Evolutionary conservation across 2,329 filamentous ascomycete genomes (phyloP), one percentile per base, ranked within the genome.

Genomic region (Monilinia laxa): DNA sequence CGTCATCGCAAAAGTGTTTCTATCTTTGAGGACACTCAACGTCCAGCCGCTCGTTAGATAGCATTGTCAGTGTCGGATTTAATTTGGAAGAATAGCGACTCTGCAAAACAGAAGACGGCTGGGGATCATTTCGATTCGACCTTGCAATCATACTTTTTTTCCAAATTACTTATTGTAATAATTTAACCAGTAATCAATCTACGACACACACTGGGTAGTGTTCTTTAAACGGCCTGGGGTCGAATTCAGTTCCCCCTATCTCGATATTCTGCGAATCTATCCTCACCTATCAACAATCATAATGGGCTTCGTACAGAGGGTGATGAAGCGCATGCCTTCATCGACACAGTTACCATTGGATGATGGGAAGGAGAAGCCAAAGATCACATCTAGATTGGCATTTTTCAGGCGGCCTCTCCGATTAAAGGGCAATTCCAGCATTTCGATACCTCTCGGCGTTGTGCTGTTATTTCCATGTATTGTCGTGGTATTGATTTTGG

Each of bases 391-490:
- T 23, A 82, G 82, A 74, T 82, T 96, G 75, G 89, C 90, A 69
- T 96, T 97, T 79, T 91, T 98, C 78, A 85, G 89, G 73, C 87
- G 92, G 76, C 91, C 94, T 62, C 86, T 99, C 82, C 89, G 93
- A 73, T 82, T 99, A 81, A 90, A 89, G 80, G 92, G 92, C 75
- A 97, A 96, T 79, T 97, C 93, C 65, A 91, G 90, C 75, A 87
- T 97, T 78, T 97, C 94, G 62, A 89, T 98, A 77, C 95, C 95
- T 35, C 82, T 99, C 63, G 94, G 94, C 72, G 88, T 97, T 76
- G 92, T 98, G 73, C 85, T 99, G 72, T 82, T 98, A 73, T 98
- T 98, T 77, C 95, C 95, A 71, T 87, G 90, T 77, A 89, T 97
- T 77, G 91, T 97, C 75, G 86, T 98, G 80, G 85, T 97, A 75